These are phyloP conservation scores for Pseudogymnoascus verrucosus DNA, from an alignment of 2,329 filamentous ascomycete species.

Conservation along the genomic window DNA sequence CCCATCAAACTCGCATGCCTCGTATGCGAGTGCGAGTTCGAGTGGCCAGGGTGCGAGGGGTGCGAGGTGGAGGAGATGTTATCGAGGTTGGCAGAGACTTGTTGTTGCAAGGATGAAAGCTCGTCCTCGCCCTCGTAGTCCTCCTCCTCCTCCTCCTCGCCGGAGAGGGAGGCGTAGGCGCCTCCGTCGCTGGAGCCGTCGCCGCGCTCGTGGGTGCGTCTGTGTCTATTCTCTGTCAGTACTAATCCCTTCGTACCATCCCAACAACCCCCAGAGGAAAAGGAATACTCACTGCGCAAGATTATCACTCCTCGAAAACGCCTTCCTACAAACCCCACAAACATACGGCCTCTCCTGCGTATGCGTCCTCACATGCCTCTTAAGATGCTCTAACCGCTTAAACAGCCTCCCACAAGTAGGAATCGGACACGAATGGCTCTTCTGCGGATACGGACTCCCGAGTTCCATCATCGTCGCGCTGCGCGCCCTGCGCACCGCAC, in stretches of 20 bases:
- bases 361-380: slow-evolving; percentile 98
- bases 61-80: slow-evolving; percentile 23
- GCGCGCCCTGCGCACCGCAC: slow-evolving; percentile 78
- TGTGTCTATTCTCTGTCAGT: slow-evolving; percentile 57
- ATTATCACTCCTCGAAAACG: slow-evolving; percentile 97
- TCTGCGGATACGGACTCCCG: slow-evolving; percentile 81
- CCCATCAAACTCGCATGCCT: background rate
- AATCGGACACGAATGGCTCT: slow-evolving; percentile 98
- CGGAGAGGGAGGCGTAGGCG: slow-evolving; percentile 48
- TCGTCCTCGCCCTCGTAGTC: slow-evolving; percentile 77
- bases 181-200: slow-evolving; percentile 51
- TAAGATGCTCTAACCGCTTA: slow-evolving; percentile 98
- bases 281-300: slow-evolving; percentile 80
- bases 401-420: slow-evolving; percentile 94
- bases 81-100: slow-evolving; percentile 63
- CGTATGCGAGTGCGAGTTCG: background rate
- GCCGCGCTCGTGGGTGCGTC: slow-evolving; percentile 73
- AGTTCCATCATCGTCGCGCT: slow-evolving; percentile 96
- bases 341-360: slow-evolving; percentile 98
- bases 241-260: too few species aligned
- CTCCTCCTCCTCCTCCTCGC: slow-evolving; percentile 79
- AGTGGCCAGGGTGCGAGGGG: background rate
- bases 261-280: too few species aligned
- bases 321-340: slow-evolving; percentile 96
- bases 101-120: slow-evolving; percentile 68